Percentiles rank a stretch among this genome's conserved stretches.
These are phyloP conservation scores for Nepenthes mirabilis DNA, from an alignment of 148 eudicot genomes.

Conservation along the genomic window DNA sequence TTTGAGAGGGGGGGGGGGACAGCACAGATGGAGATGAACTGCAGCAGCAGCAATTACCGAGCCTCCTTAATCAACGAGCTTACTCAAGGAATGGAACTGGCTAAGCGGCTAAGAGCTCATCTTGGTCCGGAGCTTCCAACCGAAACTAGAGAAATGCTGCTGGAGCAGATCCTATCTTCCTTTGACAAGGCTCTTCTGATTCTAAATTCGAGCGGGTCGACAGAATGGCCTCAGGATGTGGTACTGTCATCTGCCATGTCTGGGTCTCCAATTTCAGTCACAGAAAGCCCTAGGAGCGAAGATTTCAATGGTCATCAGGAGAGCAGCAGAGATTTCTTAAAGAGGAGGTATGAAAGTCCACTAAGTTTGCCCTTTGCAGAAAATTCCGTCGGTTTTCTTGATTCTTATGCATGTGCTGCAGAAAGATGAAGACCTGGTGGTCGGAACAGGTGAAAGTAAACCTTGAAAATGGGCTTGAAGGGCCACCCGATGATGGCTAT, in stretches of 20 bases:
- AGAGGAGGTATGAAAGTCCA: constrained; percentile 45
- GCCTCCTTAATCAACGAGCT: constrained; percentile 36
- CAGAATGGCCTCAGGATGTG: constrained; percentile 24
- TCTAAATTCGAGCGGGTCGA: constrained; percentile 37
- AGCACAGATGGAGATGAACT: constrained; percentile 19
- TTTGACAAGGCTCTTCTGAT: constrained; percentile 56
- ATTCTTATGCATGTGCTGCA: constrained; percentile 17
- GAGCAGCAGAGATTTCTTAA: constrained; percentile 20
- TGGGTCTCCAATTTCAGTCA: constrained; percentile 45
- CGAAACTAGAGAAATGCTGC: constrained; percentile 21
- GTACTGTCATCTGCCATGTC: constrained; percentile 20
- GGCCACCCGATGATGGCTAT: constrained; percentile 63
- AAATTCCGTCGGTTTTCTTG: background rate
- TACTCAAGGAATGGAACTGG: constrained; percentile 51
- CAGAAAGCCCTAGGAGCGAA: constrained; percentile 44
- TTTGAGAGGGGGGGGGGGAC: background rate
- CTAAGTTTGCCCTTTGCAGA: background rate
- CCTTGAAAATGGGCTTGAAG: constrained; percentile 50
- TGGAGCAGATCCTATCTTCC: constrained; percentile 43
- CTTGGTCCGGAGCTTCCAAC: constrained; percentile 20
- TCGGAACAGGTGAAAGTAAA: constrained; percentile 43
- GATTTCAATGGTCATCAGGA: constrained; percentile 30
- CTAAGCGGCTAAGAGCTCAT: constrained; percentile 46
- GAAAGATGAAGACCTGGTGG: constrained; percentile 65
- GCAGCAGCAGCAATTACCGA: constrained; percentile 13